Conservation (phyloP, 371 early-diverging fungal genomes). For the Rhizopus delemar region DNA sequence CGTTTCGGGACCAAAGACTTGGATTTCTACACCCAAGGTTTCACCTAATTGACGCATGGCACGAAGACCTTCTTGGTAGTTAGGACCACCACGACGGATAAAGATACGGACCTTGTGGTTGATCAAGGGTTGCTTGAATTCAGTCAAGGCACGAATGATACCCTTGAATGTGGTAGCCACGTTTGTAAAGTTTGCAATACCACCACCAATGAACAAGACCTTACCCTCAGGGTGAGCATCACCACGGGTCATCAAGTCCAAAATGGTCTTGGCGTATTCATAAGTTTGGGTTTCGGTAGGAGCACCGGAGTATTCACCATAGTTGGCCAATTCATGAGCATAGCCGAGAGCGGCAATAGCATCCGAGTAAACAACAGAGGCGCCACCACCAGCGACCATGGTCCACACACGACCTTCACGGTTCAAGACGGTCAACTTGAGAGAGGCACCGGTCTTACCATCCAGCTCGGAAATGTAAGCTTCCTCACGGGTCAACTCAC, state of each 20-base stretch:
- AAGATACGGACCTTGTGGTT: constrained; percentile 89
- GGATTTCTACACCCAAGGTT: constrained; percentile 88
- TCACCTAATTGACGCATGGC: constrained; percentile 93
- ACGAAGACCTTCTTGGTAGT: constrained; percentile 97
- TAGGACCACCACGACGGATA: constrained; percentile 97
- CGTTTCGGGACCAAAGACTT: constrained; percentile 97
- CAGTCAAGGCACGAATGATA: constrained; percentile 91
- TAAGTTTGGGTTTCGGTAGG: constrained; percentile 98
- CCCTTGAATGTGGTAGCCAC: constrained; percentile 99
- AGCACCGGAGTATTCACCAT: constrained; percentile 98
- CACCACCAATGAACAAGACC: constrained; percentile 96
- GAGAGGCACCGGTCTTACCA: constrained; percentile 96
- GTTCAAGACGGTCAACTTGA: constrained; percentile 96
- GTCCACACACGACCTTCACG: constrained; percentile 96
- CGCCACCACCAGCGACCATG: constrained; percentile 99
- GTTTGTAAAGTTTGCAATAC: constrained; percentile 99
- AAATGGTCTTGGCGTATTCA: constrained; percentile 96
- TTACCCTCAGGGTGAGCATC: constrained; percentile 85
- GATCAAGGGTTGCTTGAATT: constrained; percentile 85
- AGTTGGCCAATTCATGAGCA: constrained; percentile 95
- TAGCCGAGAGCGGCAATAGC: constrained; percentile 95
- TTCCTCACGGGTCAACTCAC: constrained; percentile 94
- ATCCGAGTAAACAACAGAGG: constrained; percentile 95
- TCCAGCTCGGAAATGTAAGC: constrained; percentile 97
- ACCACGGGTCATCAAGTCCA: constrained; percentile 96